phyloP scores from a whole-genome alignment of 2,329 filamentous ascomycete genomes.

The Aspergillus persii region DNA sequence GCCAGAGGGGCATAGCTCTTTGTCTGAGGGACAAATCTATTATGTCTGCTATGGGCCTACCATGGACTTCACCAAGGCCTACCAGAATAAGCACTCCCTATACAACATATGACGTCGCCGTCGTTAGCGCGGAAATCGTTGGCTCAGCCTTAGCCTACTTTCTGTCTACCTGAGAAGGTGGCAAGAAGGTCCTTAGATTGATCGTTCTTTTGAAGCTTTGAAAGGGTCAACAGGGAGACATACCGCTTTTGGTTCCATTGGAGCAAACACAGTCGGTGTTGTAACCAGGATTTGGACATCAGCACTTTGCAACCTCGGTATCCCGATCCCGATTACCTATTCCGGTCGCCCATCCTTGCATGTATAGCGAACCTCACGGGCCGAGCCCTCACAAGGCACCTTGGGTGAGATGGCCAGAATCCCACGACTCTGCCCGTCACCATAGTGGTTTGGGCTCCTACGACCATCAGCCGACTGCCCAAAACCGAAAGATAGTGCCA shows the following conservation, averaged over 20 bases:
- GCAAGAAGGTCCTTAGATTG: conserved; percentile 24
- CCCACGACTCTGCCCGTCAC: conserved; percentile 35
- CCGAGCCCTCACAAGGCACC: conserved; percentile 22
- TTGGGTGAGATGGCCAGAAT: conserved; percentile 37
- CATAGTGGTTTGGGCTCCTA: conserved; percentile 38
- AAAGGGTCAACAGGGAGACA: conserved; percentile 30
- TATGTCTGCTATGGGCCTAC: not conserved
- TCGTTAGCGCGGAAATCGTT: conserved; percentile 35
- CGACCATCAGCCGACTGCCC: conserved; percentile 26
- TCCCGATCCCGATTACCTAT: conserved; percentile 33
- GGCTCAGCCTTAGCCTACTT: conserved; percentile 34
- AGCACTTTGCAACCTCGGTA: conserved; percentile 16
- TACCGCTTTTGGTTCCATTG: conserved; percentile 16
- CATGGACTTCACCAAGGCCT: not conserved
- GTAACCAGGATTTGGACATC: conserved; percentile 33
- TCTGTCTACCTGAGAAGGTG: conserved; percentile 20
- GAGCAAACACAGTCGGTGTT: conserved; percentile 20
- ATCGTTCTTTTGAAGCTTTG: conserved; percentile 24
- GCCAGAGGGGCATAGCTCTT: too few relatives aligned
- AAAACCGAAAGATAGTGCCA: conserved; percentile 19
- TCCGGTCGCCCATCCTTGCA: conserved; percentile 38
- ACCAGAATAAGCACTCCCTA: not conserved
- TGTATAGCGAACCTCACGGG: conserved; percentile 23
- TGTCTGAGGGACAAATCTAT: not conserved
- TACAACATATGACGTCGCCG: conserved; percentile 15